phyloP scores from a whole-genome alignment of 75 land plant species.

The Pinus taeda region DNA sequence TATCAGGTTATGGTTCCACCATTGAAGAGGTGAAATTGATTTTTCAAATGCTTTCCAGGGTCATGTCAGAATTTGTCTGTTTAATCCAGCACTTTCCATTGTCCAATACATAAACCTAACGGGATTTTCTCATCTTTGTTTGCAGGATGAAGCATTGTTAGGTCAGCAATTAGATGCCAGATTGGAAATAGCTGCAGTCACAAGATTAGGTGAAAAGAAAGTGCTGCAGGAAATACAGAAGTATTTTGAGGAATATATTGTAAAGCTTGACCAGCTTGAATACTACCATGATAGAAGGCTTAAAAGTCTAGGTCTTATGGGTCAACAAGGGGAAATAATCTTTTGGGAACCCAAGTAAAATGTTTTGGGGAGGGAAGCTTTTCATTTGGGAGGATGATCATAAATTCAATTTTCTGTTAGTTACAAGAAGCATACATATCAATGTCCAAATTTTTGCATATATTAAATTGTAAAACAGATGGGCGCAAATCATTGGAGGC shows the following conservation, averaged over 20 bases:
- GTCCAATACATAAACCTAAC: neutral
- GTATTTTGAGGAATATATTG: slow-evolving; percentile 51
- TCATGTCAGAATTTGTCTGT: neutral
- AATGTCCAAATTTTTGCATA: too few species aligned
- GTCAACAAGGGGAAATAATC: slow-evolving; percentile 82
- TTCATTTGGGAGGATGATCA: too few species aligned
- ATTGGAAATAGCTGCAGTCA: slow-evolving; percentile 57
- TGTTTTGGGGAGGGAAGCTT: too few species aligned
- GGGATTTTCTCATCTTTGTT: neutral
- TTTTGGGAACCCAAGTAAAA: slow-evolving; percentile 46
- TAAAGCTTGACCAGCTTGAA: slow-evolving; percentile 64
- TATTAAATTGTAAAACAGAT: too few species aligned
- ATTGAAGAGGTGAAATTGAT: slow-evolving; percentile 66
- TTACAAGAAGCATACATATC: too few species aligned
- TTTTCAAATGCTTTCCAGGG: neutral
- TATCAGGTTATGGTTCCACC: slow-evolving; percentile 67
- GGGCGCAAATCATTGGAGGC: too few species aligned
- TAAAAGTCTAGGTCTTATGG: slow-evolving; percentile 65
- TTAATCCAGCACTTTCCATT: neutral
- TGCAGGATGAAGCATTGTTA: slow-evolving; percentile 66
- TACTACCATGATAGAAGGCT: slow-evolving; percentile 94
- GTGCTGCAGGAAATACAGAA: slow-evolving; percentile 68
- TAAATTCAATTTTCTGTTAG: too few species aligned
- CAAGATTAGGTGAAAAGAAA: slow-evolving; percentile 82
- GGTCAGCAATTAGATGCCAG: slow-evolving; percentile 43